Evolutionary conservation across 257 asterid genomes (phyloP), one percentile per base, ranked within the genome.

Genomic region (Lavandula angustifolia): DNA sequence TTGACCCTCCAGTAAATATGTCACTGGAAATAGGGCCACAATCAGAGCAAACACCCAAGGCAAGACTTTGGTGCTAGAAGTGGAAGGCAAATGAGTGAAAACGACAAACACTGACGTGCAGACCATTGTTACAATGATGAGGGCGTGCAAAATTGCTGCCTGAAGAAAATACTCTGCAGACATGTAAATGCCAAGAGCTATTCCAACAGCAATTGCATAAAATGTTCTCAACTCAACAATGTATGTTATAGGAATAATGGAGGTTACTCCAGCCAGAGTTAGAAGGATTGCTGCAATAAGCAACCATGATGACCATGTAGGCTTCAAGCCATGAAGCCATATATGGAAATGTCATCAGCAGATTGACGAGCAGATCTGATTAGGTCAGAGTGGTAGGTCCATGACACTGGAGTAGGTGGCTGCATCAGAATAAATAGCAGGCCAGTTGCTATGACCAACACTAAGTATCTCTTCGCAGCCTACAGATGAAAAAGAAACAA

Each of bases 261-360:
- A 94, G 75, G 99, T 87, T 59, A 84, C 79, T 34, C 97, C 97
- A 56, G 99, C 95, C 50, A 94, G 87, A 64, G 97, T 84, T 73
- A 94, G 95, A 61, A 94, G 78, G 73, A 86, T 83, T 43, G 96
- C 88, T 38, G 74, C 79, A 66, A 94, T 90, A 61, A 94, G 99
- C 81, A 94, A 74, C 99, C 99, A 94, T 31, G 99, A 82, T 5
- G 99, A 96, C 99, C 99, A 94, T 33, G 96, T 86, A 41, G 96
- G 95, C 79, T 86, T 90, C 4, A 68, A 29, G 97, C 92, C 78
- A 83, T 80, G 83, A 94, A 87, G 48, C 97, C 99, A 69, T 94
- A 94, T 71, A 94, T 90, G 60, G 99, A 82, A 75, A 90, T 86
- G 73, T 94, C 99, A 73, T 90, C 99, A 29, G 89, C 81, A 59